Base-by-base conservation (phyloP, 768 basidiomycete genomes). In the Termitomyces sp. region DNA sequence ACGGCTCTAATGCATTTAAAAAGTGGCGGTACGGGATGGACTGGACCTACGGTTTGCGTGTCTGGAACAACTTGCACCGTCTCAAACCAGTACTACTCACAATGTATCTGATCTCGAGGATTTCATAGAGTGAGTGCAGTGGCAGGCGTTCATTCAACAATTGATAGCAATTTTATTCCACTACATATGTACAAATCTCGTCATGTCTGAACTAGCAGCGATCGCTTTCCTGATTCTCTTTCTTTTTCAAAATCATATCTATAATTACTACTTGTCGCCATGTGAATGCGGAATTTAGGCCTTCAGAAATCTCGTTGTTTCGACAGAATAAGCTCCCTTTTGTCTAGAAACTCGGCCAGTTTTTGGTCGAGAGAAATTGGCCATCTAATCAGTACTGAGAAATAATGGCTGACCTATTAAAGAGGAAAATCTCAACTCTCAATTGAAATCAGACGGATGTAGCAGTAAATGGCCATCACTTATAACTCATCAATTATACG, bases 51-150 rank as follows among this genome's bases (percentile, higher is more conserved):
- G 48, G 65, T 45, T 31, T 76, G 74, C 59, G 72, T 68, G 43
- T 36, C 70, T 52, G 70, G 71, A 32, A 65, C 68, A 29, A 72
- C 68, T 29, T 76, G 74, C 67, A 58, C 56, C 20, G 64, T 66
- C 11, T 58, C 64, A 51, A 76, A 73, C 68, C 62, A 56, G 15
- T 74, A 68, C 65, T 74, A 73, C 69, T 74, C 72, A 65, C 74
- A 75, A 67, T 74, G 72, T 62, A 65, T 69, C 62, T 73, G 66
- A 66, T 64, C 12, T 34, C 4, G 38, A 15, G 43, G 15, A 5
- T 5, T 5, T 31, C 32, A 9, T 56, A 54, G 8, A 42, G 40
- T n/a, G 54, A 42, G 40, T 25, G 37, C 15, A 11, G 9, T 54
- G 15, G 31, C 15, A 17, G 40, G 8, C 17, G 38, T 53, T 38